A percentile compares a stretch with the other conserved stretches of the same genome.
These are phyloP conservation scores for Canna indica DNA, from an alignment of 176 grass and related monocot genomes.

Conservation along the genomic window DNA sequence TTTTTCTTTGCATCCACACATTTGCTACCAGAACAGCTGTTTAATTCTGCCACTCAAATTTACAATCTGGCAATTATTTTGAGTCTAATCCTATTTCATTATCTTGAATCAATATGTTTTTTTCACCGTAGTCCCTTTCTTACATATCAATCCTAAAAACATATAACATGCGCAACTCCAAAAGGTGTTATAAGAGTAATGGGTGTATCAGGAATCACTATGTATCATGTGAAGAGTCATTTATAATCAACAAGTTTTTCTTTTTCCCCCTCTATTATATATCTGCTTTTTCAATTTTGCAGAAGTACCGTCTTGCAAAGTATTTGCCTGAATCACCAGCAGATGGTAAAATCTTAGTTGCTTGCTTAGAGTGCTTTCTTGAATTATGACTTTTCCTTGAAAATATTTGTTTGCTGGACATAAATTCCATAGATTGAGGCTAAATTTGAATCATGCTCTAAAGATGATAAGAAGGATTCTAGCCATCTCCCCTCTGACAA, in stretches of 20 bases:
- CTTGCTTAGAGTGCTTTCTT: constrained; percentile 15
- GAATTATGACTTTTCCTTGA: not conserved
- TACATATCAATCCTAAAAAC: constrained; percentile 12
- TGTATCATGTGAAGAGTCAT: constrained; percentile 98
- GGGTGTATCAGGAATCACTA: constrained; percentile 92
- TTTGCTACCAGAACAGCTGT: not conserved
- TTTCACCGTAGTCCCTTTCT: not conserved
- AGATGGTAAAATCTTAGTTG: constrained; percentile 56
- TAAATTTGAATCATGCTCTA: constrained; percentile 38
- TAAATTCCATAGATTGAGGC: not conserved
- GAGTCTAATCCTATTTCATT: not conserved
- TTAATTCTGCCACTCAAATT: no score
- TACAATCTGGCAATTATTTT: not conserved
- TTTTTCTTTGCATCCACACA: no score
- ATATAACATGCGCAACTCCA: constrained; percentile 82
- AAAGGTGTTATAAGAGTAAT: constrained; percentile 97
- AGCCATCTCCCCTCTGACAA: constrained; percentile 54
- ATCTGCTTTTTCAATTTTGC: constrained; percentile 5
- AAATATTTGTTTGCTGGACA: not conserved
- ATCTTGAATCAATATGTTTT: not conserved
- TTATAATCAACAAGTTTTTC: constrained; percentile 28
- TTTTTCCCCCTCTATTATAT: not conserved
- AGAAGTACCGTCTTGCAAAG: constrained; percentile 98
- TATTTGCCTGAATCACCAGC: constrained; percentile 84
- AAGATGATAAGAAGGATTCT: constrained; percentile 83